Conservation (phyloP, 75 land plant genomes). For the Pinus albicaulis region DNA sequence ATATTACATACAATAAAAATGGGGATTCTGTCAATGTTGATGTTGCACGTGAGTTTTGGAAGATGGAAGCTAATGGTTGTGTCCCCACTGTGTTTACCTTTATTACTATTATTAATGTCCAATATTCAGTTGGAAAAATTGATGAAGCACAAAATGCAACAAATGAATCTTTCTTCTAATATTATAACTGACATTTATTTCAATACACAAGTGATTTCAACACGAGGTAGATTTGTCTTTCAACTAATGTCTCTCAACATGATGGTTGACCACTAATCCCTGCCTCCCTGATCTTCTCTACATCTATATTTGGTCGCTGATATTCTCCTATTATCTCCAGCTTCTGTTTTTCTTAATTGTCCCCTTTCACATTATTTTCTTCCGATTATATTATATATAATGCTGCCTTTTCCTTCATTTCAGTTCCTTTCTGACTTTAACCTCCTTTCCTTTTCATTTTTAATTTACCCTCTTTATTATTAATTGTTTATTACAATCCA, state of each 20-base stretch:
- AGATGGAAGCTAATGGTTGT: conserved; percentile 64
- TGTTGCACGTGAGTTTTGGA: conserved; percentile 64
- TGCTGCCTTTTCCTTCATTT: no score
- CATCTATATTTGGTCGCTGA: no score
- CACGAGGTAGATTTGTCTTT: conserved; percentile 47
- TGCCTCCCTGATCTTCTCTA: no score
- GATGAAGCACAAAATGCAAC: conserved; percentile 58
- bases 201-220: conserved; percentile 13
- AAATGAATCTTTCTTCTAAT: conserved; percentile 48
- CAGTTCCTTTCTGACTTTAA: no score
- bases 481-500: no score
- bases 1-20: conserved; percentile 61
- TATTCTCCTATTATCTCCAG: no score
- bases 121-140: conserved; percentile 46
- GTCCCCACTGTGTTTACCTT: conserved; percentile 65
- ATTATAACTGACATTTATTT: conserved; percentile 51
- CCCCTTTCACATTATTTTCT: no score
- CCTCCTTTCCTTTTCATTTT: no score
- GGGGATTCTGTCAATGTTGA: conserved; percentile 42
- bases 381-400: no score
- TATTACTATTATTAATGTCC: conserved; percentile 62
- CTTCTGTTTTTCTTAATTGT: no score
- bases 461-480: no score
- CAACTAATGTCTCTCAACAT: not conserved
- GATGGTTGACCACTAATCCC: no score